phyloP scores from a whole-genome alignment of 2,329 filamentous ascomycete genomes.

The Diaporthe sp. region DNA sequence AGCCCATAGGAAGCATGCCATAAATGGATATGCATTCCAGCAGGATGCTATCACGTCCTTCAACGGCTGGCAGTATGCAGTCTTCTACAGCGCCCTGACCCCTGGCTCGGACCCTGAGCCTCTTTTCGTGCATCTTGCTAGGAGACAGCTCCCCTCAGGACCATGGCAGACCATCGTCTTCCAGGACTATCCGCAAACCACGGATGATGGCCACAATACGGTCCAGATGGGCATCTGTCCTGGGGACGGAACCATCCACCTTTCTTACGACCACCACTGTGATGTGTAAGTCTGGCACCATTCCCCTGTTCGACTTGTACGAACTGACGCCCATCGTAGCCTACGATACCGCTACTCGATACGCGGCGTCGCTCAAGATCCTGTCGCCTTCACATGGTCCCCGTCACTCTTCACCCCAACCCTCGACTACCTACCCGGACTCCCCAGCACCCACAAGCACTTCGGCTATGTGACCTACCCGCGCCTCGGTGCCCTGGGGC shows the following conservation, averaged over 20 bases:
- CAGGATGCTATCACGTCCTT: conserved; percentile 62
- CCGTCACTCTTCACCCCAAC: conserved; percentile 54
- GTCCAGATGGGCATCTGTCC: conserved; percentile 64
- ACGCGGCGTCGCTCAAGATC: conserved; percentile 50
- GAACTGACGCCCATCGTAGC: conserved; percentile 36
- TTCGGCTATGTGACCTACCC: conserved; percentile 62
- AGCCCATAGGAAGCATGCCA: conserved; percentile 50
- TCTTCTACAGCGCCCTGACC: conserved; percentile 55
- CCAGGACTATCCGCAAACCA: conserved; percentile 63
- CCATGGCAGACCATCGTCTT: conserved; percentile 62
- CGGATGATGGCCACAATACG: conserved; percentile 66
- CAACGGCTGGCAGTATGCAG: conserved; percentile 63
- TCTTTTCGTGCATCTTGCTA: conserved; percentile 60
- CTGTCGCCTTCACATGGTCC: conserved; percentile 50
- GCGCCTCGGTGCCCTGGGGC: conserved; percentile 57
- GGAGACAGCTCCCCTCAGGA: conserved; percentile 56
- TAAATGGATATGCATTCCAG: conserved; percentile 65
- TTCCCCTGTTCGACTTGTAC: not conserved
- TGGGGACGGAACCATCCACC: conserved; percentile 65
- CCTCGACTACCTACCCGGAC: conserved; percentile 52
- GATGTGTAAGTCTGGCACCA: conserved; percentile 48
- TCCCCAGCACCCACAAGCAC: conserved; percentile 46
- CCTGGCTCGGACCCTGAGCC: conserved; percentile 47
- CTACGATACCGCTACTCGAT: conserved; percentile 56
- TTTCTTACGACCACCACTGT: conserved; percentile 66